phyloP scores from a whole-genome alignment of 2,329 filamentous ascomycete species.

The Colletotrichum coccodes region DNA sequence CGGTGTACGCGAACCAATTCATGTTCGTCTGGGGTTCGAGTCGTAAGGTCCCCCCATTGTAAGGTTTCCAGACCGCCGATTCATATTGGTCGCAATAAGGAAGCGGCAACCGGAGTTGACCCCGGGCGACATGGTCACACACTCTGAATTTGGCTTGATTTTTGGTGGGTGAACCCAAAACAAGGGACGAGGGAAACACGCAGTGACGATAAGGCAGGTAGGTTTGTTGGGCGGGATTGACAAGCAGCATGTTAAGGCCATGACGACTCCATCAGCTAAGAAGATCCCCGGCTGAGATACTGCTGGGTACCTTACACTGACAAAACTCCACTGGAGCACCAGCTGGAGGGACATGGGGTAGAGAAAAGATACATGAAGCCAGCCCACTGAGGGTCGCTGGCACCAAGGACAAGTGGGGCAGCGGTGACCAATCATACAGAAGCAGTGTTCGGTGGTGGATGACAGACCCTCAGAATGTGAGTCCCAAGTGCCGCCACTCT shows the following conservation, averaged over 20 bases:
- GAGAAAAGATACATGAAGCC: background rate
- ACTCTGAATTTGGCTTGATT: background rate
- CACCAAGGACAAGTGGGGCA: background rate
- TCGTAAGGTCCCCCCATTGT: background rate
- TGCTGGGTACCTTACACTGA: background rate
- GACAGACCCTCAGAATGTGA: background rate
- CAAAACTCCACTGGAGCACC: background rate
- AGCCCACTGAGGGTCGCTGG: conserved; percentile 1
- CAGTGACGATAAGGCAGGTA: background rate
- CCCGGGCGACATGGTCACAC: background rate
- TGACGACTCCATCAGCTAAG: background rate
- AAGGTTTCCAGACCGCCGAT: conserved; percentile 22
- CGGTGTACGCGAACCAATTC: background rate
- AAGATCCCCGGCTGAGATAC: background rate
- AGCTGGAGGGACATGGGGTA: background rate
- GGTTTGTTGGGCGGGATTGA: background rate
- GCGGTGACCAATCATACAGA: background rate
- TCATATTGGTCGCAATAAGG: conserved; percentile 3
- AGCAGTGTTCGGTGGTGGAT: background rate
- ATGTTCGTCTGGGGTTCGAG: background rate
- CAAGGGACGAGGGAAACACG: background rate
- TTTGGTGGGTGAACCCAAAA: background rate
- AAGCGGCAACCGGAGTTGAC: conserved; percentile 1
- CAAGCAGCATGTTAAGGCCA: background rate
- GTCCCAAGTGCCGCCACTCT: background rate